Evolutionary conservation across 2,329 filamentous ascomycete genomes (phyloP).

Genomic region (Ceratocystis eucalypticola): DNA sequence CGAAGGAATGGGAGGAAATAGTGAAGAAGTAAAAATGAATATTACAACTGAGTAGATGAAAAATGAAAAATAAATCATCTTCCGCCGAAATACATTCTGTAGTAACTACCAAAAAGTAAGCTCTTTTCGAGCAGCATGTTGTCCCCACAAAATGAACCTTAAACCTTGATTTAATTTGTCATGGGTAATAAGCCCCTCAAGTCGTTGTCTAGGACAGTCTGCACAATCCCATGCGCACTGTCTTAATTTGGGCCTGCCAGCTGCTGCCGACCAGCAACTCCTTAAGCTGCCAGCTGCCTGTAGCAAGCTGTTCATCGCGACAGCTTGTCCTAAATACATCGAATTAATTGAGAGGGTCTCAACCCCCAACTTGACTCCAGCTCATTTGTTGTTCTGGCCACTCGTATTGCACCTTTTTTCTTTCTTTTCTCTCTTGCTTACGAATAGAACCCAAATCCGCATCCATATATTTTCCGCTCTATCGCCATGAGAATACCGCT

Average conservation of each 20-base stretch:
- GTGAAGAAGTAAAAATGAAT: no score
- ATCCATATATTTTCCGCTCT: background rate
- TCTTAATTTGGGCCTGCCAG: background rate
- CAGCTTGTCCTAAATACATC: constrained; percentile 22
- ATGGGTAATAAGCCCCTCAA: background rate
- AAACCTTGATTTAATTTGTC: background rate
- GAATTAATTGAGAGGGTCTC: background rate
- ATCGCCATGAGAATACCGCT: constrained; percentile 51
- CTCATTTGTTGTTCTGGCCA: background rate
- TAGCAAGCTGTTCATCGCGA: constrained; percentile 19
- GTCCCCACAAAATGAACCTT: background rate
- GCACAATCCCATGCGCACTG: background rate
- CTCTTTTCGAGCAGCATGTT: background rate
- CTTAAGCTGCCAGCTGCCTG: background rate
- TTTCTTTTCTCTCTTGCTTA: background rate
- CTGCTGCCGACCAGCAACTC: background rate
- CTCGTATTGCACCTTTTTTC: background rate
- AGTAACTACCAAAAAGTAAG: no score
- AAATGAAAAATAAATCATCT: no score
- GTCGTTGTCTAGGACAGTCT: background rate
- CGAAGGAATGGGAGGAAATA: no score
- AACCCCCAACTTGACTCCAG: background rate
- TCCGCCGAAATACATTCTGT: no score
- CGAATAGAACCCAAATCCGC: background rate
- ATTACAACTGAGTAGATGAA: no score